Evolutionary conservation across 2,329 filamentous ascomycete genomes (phyloP).

Genomic region (Xylariaceae sp.): DNA sequence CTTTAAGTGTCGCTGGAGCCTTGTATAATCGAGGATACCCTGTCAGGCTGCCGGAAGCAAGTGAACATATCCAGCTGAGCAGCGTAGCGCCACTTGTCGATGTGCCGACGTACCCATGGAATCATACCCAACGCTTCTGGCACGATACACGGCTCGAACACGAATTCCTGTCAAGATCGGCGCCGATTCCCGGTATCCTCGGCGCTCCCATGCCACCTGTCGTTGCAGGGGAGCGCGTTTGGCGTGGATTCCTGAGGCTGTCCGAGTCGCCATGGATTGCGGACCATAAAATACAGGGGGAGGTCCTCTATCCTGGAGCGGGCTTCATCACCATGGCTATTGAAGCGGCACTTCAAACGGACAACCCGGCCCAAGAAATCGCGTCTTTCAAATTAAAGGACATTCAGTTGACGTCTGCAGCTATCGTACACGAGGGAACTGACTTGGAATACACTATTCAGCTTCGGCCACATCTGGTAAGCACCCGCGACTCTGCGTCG

Average conservation of each 20-base stretch:
- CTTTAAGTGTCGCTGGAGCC: not conserved
- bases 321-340: not conserved
- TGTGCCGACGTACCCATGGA: slow-evolving; percentile 1
- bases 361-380: too few relatives aligned
- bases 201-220: not conserved
- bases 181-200: slow-evolving; percentile 1
- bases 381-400: too few relatives aligned
- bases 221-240: not conserved
- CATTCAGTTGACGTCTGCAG: too few relatives aligned
- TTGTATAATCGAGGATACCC: not conserved
- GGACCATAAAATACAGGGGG: not conserved
- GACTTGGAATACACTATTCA: too few relatives aligned
- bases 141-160: not conserved
- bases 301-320: not conserved
- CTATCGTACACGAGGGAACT: too few relatives aligned
- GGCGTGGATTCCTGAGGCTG: not conserved
- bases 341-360: too few relatives aligned
- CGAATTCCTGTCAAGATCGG: not conserved
- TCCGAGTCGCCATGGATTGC: slow-evolving; percentile 2
- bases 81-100: not conserved
- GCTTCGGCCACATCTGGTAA: too few relatives aligned
- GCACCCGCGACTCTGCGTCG: too few relatives aligned
- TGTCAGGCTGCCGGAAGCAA: not conserved
- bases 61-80: not conserved
- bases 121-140: not conserved